A percentile compares a stretch with the other conserved stretches of the same genome.
Evolutionary conservation across 1,139 yeast species (phyloP).

Genomic region (Zygosaccharomyces pseudobailii): DNA sequence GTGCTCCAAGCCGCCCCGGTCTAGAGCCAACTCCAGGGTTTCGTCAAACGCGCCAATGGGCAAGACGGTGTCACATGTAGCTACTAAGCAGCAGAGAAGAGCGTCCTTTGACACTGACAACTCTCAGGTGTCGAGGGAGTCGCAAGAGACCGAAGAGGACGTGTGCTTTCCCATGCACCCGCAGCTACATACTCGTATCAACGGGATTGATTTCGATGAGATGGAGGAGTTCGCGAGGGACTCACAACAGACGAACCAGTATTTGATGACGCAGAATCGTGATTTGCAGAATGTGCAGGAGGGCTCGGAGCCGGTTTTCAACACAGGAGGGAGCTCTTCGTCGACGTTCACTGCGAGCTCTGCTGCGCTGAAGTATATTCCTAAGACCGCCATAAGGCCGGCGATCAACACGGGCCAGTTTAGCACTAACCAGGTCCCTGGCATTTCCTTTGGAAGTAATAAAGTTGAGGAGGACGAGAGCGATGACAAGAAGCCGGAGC

Average conservation of each 20-base stretch:
- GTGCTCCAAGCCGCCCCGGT: background rate
- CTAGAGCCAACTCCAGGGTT: conserved; percentile 1
- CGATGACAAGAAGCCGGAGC: conserved; percentile 9
- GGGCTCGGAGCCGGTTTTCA: conserved; percentile 1
- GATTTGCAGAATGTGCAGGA: conserved; percentile 18
- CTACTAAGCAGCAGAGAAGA: conserved; percentile 15
- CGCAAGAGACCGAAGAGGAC: conserved; percentile 92
- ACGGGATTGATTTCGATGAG: conserved; percentile 76
- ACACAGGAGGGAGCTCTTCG: conserved; percentile 24
- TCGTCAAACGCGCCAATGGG: conserved; percentile 1
- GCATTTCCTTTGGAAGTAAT: conserved; percentile 38
- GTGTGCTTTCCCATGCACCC: conserved; percentile 93
- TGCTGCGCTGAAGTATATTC: conserved; percentile 60
- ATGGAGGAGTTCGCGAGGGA: conserved; percentile 69
- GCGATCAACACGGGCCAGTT: conserved; percentile 9
- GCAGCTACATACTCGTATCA: conserved; percentile 53
- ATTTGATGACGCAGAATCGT: conserved; percentile 5
- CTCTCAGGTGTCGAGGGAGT: conserved; percentile 66
- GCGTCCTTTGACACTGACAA: conserved; percentile 55
- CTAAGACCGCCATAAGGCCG: conserved; percentile 11
- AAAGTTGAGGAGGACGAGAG: conserved; percentile 37
- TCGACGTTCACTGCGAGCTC: conserved; percentile 31
- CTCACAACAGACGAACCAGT: conserved; percentile 28
- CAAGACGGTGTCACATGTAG: background rate
- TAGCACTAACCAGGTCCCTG: conserved; percentile 14